Evolutionary conservation across 805 yeast genomes (phyloP), one percentile per base, ranked within the genome.

Genomic region (Torulaspora delbrueckii): DNA sequence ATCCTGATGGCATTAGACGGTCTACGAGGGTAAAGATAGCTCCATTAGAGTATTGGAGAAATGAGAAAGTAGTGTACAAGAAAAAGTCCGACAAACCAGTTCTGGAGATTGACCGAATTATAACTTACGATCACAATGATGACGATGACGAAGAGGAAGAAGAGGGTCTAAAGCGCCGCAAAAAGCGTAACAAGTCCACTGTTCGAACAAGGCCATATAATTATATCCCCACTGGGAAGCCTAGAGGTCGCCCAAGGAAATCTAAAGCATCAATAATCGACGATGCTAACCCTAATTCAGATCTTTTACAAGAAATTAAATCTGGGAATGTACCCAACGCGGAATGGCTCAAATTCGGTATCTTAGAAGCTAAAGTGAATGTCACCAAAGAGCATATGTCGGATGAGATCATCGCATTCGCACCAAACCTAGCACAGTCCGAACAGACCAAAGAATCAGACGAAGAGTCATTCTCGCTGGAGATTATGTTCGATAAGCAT

Each of bases 41-140:
- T 3, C 91, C 95, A 0, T 67, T 88, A 51, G 90, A 87, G 2
- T 85, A 75, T 60, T 88, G 96, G 96, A 77, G 85, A 60, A 86
- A 85, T 57, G 96, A 88, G 64, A 71, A 79, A 48, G 76, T 84
- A 25, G 76, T 85, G 3, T 88, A 84, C 57, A 69, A 73, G 34
- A 67, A 70, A 40, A 58, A 53, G 13, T 50, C 60, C 4, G 53
- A 54, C n/a, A 65, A 64, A 14, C 71, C 77, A 6, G 74, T 82
- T 6, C 79, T 80, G 42, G 77, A 78, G 35, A 74, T 84, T 22
- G 74, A 76, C 43, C 79, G 76, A 51, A 79, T 84, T 30, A 72
- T 81, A 7, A 82, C 79, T 0, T 57, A 54, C 45, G 65, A 62
- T 26, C 55, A 53, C 22, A 52, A 55, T 18, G 55, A 56, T 12